phyloP scores from a whole-genome alignment of 495 filamentous ascomycete species.

The Venustampulla echinocandica region DNA sequence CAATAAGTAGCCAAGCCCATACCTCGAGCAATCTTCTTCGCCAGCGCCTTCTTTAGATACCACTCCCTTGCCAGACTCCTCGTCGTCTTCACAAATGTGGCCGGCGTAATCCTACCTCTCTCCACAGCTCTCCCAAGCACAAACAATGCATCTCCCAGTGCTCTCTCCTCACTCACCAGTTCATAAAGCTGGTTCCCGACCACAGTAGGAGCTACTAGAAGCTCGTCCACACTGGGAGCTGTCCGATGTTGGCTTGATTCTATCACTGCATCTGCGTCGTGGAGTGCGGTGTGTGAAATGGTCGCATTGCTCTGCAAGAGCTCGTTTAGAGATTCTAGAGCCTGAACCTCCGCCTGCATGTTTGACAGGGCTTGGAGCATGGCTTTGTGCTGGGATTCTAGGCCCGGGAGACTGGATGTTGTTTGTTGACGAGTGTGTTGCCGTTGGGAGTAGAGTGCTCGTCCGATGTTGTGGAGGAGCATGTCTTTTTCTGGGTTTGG shows the following conservation, averaged over 20 bases:
- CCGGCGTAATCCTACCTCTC: slow-evolving; percentile 67
- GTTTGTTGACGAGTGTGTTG: slow-evolving; percentile 55
- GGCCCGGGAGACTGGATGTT: slow-evolving; percentile 58
- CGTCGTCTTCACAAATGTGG: slow-evolving; percentile 76
- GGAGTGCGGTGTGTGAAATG: slow-evolving; percentile 66
- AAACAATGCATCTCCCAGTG: slow-evolving; percentile 75
- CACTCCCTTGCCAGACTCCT: slow-evolving; percentile 78
- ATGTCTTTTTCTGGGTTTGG: slow-evolving; percentile 95
- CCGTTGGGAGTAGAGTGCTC: slow-evolving; percentile 56
- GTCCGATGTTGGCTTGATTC: slow-evolving; percentile 43
- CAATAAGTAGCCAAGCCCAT: slow-evolving; percentile 56
- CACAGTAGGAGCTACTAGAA: slow-evolving; percentile 88
- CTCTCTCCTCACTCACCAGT: slow-evolving; percentile 75
- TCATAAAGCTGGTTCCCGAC: slow-evolving; percentile 89
- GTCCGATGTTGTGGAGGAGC: slow-evolving; percentile 68
- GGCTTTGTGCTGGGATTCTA: slow-evolving; percentile 71
- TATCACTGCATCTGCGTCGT: slow-evolving; percentile 72
- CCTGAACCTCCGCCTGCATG: slow-evolving; percentile 61
- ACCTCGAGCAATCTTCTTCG: slow-evolving; percentile 77
- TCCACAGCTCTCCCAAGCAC: slow-evolving; percentile 77
- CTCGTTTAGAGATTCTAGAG: slow-evolving; percentile 57
- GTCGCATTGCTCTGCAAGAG: slow-evolving; percentile 68
- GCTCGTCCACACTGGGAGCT: slow-evolving; percentile 62
- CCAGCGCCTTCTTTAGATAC: slow-evolving; percentile 81
- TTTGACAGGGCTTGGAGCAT: slow-evolving; percentile 56